phyloP scores from a whole-genome alignment of 805 yeast genomes.

The Ogataea ramenticola region DNA sequence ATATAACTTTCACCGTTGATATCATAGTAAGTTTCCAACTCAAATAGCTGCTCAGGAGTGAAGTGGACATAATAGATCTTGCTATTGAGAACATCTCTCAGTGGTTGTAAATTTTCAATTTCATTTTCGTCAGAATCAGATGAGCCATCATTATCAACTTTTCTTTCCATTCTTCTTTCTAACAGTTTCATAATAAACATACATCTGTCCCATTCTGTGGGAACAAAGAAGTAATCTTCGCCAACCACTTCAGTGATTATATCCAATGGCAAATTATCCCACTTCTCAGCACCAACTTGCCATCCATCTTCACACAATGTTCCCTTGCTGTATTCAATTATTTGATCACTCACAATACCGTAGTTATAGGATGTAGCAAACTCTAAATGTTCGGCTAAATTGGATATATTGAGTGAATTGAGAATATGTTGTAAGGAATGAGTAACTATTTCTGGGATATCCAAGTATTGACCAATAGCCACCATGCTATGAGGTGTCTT shows the following conservation, averaged over 20 bases:
- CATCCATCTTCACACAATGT: slow-evolving; percentile 42
- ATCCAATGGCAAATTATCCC: slow-evolving; percentile 40
- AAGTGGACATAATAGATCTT: slow-evolving; percentile 42
- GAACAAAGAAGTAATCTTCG: slow-evolving; percentile 44
- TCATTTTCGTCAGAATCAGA: not conserved
- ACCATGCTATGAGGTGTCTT: slow-evolving; percentile 34
- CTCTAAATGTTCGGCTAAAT: slow-evolving; percentile 27
- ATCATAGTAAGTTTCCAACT: slow-evolving; percentile 33
- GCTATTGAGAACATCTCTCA: slow-evolving; percentile 30
- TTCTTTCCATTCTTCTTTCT: slow-evolving; percentile 25
- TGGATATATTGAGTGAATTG: slow-evolving; percentile 26
- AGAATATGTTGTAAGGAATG: slow-evolving; percentile 34
- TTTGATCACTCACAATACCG: slow-evolving; percentile 38
- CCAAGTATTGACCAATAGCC: slow-evolving; percentile 44
- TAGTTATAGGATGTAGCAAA: slow-evolving; percentile 39
- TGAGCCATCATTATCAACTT: too few species aligned
- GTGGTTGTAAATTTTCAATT: slow-evolving; percentile 8
- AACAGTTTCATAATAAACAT: slow-evolving; percentile 36
- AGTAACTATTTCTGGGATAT: slow-evolving; percentile 37
- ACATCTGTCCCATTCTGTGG: slow-evolving; percentile 50
- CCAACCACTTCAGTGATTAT: slow-evolving; percentile 38
- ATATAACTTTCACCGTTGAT: slow-evolving; percentile 30
- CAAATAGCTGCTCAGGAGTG: slow-evolving; percentile 39
- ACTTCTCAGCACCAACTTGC: slow-evolving; percentile 34
- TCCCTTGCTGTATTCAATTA: slow-evolving; percentile 40